These are phyloP conservation scores for Sporothrix inflata DNA, from an alignment of 2,329 filamentous ascomycete species.

Conservation along the genomic window DNA sequence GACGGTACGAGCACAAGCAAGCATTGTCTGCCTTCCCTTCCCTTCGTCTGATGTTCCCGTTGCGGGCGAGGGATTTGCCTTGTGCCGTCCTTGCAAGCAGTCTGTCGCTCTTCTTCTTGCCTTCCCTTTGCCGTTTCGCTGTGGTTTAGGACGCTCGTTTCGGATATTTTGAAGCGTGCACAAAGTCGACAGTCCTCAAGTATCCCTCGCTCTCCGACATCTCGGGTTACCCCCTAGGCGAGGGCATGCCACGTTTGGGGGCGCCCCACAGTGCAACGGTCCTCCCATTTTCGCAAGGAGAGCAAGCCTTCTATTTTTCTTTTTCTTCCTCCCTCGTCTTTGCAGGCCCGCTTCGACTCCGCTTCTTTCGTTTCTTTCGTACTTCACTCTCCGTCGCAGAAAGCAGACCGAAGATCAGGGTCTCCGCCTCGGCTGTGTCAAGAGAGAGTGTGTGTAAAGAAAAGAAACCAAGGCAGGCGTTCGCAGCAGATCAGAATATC, in stretches of 20 bases:
- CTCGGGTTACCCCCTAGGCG: neutral
- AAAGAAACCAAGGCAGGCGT: neutral
- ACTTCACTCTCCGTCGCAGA: neutral
- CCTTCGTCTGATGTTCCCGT: constrained; percentile 12
- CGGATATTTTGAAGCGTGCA: neutral
- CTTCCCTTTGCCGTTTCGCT: neutral
- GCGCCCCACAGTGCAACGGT: constrained; percentile 5
- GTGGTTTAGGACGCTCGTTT: constrained; percentile 16
- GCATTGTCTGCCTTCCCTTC: neutral
- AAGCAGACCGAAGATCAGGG: neutral
- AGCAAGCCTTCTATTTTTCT: neutral
- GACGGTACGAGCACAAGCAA: neutral
- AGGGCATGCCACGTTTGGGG: constrained; percentile 6
- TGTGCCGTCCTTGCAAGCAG: neutral
- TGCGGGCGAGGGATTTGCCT: neutral
- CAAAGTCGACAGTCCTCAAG: neutral
- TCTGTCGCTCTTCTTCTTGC: neutral
- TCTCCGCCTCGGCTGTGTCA: neutral
- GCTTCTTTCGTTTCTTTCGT: neutral
- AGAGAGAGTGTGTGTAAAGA: neutral
- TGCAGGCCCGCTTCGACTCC: neutral
- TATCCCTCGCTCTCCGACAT: neutral
- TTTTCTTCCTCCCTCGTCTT: neutral
- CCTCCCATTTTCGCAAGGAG: no score
- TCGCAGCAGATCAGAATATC: constrained; percentile 11